Evolutionary conservation across 768 basidiomycete genomes (phyloP).

Genomic region (Mycena vitilis): DNA sequence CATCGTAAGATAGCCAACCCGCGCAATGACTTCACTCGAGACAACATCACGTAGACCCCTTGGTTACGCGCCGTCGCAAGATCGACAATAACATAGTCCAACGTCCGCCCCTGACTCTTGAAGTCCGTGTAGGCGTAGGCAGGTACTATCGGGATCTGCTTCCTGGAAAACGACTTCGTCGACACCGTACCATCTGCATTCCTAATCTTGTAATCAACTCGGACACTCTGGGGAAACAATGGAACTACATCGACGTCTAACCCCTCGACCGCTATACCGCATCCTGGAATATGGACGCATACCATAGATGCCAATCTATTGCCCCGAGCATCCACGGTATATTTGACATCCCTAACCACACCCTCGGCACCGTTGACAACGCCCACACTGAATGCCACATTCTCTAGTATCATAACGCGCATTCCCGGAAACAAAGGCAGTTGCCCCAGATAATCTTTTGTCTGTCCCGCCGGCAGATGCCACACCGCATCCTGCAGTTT

Average conservation of each 20-base stretch:
- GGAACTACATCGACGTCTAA: not conserved
- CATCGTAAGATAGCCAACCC: conserved; percentile 39
- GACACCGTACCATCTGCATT: not conserved
- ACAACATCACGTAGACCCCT: conserved; percentile 46
- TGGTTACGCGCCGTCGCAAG: conserved; percentile 33
- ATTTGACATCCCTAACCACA: conserved; percentile 20
- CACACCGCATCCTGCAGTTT: not conserved
- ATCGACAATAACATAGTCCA: conserved; percentile 41
- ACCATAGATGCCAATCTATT: not conserved
- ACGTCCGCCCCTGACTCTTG: conserved; percentile 43
- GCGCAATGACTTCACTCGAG: conserved; percentile 37
- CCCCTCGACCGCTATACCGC: not conserved
- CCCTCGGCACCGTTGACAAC: conserved; percentile 39
- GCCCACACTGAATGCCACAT: conserved; percentile 29
- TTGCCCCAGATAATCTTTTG: conserved; percentile 30
- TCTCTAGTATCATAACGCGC: conserved; percentile 38
- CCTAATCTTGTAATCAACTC: conserved; percentile 1
- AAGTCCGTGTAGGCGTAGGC: conserved; percentile 44
- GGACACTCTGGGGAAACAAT: not conserved
- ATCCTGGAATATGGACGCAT: not conserved
- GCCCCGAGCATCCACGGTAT: not conserved
- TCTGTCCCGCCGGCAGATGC: not conserved
- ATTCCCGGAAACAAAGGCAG: conserved; percentile 35
- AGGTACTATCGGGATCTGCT: conserved; percentile 40
- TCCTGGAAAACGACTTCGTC: not conserved